Conservation (phyloP, 2,329 filamentous ascomycete species). For the Pleomassaria siparia region DNA sequence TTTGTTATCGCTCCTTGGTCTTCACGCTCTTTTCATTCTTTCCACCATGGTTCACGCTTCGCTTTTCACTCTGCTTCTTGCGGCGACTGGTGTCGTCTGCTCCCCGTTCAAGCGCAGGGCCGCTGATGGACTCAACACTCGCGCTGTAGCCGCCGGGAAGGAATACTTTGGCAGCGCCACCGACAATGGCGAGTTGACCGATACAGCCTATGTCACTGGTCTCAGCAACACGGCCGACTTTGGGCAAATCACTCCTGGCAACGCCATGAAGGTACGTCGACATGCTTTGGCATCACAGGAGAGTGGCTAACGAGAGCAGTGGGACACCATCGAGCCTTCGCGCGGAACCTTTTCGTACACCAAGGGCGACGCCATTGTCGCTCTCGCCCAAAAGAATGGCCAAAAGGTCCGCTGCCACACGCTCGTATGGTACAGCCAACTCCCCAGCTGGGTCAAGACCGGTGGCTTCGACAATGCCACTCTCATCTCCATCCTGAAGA, state of each 20-base stretch:
- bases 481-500: slow-evolving; percentile 44
- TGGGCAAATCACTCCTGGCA: slow-evolving; percentile 27
- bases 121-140: slow-evolving; percentile 24
- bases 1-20: not conserved
- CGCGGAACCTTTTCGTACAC: slow-evolving; percentile 43
- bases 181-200: slow-evolving; percentile 23
- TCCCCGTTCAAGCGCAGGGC: slow-evolving; percentile 18
- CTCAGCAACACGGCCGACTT: slow-evolving; percentile 27
- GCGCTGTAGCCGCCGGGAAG: slow-evolving; percentile 24
- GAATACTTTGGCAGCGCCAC: slow-evolving; percentile 30
- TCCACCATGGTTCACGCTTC: slow-evolving; percentile 5
- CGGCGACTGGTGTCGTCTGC: slow-evolving; percentile 14
- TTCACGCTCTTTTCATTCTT: not conserved
- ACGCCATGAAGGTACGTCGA: slow-evolving; percentile 21
- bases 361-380: slow-evolving; percentile 38
- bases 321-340: slow-evolving; percentile 41
- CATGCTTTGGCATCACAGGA: not conserved
- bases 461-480: slow-evolving; percentile 45
- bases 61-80: slow-evolving; percentile 17
- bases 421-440: slow-evolving; percentile 46
- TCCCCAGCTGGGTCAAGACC: slow-evolving; percentile 43
- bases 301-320: slow-evolving; percentile 25
- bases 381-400: slow-evolving; percentile 39
- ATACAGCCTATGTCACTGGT: slow-evolving; percentile 17
- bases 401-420: slow-evolving; percentile 44